Base-by-base conservation (phyloP, 768 basidiomycete species). In the Sistotremastrum suecicum region DNA sequence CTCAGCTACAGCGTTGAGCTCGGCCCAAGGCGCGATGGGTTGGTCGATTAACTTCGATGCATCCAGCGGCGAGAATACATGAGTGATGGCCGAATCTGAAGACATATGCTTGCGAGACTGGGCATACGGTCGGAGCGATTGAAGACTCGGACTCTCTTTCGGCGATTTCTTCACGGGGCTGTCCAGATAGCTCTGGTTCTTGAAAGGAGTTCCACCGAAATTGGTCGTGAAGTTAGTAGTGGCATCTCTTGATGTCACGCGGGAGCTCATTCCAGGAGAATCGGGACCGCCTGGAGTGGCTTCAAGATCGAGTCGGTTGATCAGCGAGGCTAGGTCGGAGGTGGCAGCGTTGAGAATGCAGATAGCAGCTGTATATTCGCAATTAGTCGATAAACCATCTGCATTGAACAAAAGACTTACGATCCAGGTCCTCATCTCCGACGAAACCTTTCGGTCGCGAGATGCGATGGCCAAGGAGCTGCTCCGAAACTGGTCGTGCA, bases 251-350 rank as follows among this genome's bases (percentile, higher is more conserved):
- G 32, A 53, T 47, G 20, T 53, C 48, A 41, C 57, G 32, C 34
- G 60, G 54, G 52, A 48, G 42, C 44, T 39, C 47, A 47, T 30
- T 47, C 53, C 48, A 7, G 64, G 60, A 0, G 68, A 67, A 33
- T 60, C 63, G 29, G 62, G 3, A 75, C 72, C 1, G 72, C 67
- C 66, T 0, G 84, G 85, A 0, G 86, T 88, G 3, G 83, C 82
- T 56, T 85, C 76, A 3, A 89, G 66, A 51, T 87, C 82, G n/a
- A 89, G 68, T n/a, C 73, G 72, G 50, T 79, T 83, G 58, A 89
- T 83, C 3, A 89, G 64, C 46, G 75, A 74, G 0, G 81, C 85
- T 3, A 89, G 70, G 37, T 88, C 85, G 43, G 83, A 76, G 1
- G 85, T 88, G 0, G 82, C 85, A 0, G 83, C 82, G 50, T 80